phyloP scores from a whole-genome alignment of 148 eudicot species.

The Vaccinium vitisidaea region DNA sequence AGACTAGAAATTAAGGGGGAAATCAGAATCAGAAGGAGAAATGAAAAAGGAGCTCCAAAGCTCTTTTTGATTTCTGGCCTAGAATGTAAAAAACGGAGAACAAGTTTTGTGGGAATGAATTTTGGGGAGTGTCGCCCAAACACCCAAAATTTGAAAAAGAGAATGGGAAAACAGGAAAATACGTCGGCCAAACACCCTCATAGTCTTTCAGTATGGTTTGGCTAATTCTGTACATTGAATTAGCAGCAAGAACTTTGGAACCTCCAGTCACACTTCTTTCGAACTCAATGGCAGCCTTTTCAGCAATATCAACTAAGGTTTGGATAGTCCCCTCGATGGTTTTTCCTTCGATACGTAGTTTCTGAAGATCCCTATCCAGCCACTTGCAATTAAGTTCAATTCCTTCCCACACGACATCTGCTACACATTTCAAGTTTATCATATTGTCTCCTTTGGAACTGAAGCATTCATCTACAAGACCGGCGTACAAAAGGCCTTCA shows the following conservation, averaged over 20 bases:
- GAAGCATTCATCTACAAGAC: not conserved
- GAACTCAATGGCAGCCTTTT: not conserved
- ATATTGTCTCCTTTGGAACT: not conserved
- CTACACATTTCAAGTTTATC: not conserved
- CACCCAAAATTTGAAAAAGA: too few species aligned
- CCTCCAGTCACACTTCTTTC: not conserved
- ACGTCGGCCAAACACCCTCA: too few species aligned
- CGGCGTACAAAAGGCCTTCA: slow-evolving; percentile 3
- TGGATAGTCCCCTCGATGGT: not conserved
- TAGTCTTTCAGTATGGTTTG: not conserved
- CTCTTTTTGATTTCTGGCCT: too few species aligned
- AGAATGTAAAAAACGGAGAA: too few species aligned
- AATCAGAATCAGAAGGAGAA: too few species aligned
- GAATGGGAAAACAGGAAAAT: too few species aligned
- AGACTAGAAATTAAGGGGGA: too few species aligned
- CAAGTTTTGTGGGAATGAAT: too few species aligned
- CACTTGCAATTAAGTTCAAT: not conserved
- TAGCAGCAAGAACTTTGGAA: not conserved
- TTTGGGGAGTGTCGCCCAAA: too few species aligned
- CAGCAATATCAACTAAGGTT: not conserved
- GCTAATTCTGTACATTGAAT: not conserved
- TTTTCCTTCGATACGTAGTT: not conserved
- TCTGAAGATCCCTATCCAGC: not conserved
- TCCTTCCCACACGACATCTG: slow-evolving; percentile 2
- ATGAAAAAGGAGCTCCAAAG: too few species aligned